A percentile compares a stretch with the other conserved stretches of the same genome.
Conservation (phyloP, 2,329 filamentous ascomycete species). For the Fusarium begoniae region DNA sequence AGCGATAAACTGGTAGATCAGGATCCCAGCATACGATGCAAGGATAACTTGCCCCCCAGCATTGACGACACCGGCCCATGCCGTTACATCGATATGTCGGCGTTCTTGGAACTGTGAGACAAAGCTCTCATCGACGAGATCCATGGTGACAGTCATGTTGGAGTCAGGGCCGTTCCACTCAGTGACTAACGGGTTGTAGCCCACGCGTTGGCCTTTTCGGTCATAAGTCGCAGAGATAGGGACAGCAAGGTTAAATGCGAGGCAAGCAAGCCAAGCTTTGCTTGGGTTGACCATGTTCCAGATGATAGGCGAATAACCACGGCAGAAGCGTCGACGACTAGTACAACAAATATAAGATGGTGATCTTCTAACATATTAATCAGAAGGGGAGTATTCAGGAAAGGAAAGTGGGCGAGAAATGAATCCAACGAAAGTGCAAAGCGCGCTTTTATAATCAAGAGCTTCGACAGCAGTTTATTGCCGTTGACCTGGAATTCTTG, state of each 20-base stretch:
- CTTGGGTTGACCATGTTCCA: background rate
- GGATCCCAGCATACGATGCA: background rate
- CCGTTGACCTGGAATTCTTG: fast-evolving
- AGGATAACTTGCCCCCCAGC: background rate
- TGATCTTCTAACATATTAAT: background rate
- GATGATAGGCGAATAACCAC: background rate
- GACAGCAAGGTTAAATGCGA: background rate
- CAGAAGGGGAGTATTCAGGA: fast-evolving
- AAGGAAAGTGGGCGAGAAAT: background rate
- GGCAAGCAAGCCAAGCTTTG: background rate
- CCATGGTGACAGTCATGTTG: background rate
- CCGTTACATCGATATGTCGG: background rate
- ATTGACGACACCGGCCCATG: background rate
- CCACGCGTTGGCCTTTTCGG: background rate
- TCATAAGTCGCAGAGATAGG: background rate
- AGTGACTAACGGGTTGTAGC: background rate
- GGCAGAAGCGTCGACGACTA: fast-evolving
- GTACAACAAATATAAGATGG: background rate
- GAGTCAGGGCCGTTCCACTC: background rate
- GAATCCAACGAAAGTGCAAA: background rate
- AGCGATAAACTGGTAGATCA: background rate
- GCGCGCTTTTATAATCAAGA: background rate
- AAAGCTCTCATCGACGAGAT: background rate
- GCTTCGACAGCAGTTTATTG: background rate
- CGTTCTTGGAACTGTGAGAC: background rate